Evolutionary conservation across 768 basidiomycete species (phyloP).

Genomic region (Trametes villosa): DNA sequence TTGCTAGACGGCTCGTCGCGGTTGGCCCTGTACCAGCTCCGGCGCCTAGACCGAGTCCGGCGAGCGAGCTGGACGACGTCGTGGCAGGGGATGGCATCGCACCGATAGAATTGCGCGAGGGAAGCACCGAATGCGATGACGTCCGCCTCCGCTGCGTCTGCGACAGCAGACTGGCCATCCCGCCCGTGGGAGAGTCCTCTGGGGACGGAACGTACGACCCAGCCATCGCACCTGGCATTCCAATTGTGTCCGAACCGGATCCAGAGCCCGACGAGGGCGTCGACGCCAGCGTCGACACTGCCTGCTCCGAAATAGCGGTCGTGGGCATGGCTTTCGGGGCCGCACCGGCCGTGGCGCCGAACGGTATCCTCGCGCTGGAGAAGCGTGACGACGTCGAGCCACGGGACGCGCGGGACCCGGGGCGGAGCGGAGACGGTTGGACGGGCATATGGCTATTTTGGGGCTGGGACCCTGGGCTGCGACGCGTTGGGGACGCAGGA

Average conservation of each 20-base stretch:
- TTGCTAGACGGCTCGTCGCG: conserved; percentile 37
- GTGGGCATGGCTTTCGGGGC: conserved; percentile 66
- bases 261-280: conserved; percentile 15
- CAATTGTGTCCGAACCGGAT: conserved; percentile 31
- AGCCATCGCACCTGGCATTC: conserved; percentile 18
- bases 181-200: conserved; percentile 64
- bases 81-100: conserved; percentile 47
- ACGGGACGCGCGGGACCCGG: conserved; percentile 74
- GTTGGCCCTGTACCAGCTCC: conserved; percentile 15
- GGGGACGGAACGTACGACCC: conserved; percentile 50
- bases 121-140: conserved; percentile 60
- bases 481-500: conserved; percentile 14
- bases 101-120: conserved; percentile 24
- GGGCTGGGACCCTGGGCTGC: conserved; percentile 31
- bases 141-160: conserved; percentile 54
- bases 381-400: conserved; percentile 71
- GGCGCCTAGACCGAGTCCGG: conserved; percentile 14
- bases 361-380: conserved; percentile 64
- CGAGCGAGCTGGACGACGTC: conserved; percentile 30
- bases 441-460: conserved; percentile 27
- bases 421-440: conserved; percentile 61
- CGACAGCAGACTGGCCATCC: conserved; percentile 49
- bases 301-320: conserved; percentile 65
- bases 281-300: conserved; percentile 49
- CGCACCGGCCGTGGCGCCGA: conserved; percentile 48